phyloP scores from a whole-genome alignment of 129 eudicot species.

The Rutidosis leptorrhynchoides region DNA sequence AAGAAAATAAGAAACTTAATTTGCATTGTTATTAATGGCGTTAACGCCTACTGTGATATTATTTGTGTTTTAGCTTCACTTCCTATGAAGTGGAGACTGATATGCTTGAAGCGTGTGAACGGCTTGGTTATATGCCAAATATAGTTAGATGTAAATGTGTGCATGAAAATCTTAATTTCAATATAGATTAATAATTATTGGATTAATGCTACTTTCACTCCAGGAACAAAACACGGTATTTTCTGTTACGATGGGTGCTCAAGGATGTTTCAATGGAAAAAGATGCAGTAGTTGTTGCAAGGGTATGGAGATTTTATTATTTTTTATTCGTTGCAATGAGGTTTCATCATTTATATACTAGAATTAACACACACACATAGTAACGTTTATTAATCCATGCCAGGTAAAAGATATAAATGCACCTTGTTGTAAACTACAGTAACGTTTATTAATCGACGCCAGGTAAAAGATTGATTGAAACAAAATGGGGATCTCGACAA shows the following conservation, averaged over 20 bases:
- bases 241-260: conserved; percentile 81
- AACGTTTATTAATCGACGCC: conserved; percentile 33
- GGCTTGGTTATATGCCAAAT: conserved; percentile 65
- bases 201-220: conserved; percentile 12
- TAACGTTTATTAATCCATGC: too few relatives aligned
- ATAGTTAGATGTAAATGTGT: background rate
- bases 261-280: conserved; percentile 98
- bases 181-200: too few relatives aligned
- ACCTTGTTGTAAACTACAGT: too few relatives aligned
- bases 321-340: background rate
- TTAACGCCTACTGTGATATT: background rate
- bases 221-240: conserved; percentile 89
- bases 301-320: conserved; percentile 42
- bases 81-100: conserved; percentile 59
- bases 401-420: too few relatives aligned
- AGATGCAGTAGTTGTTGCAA: conserved; percentile 98
- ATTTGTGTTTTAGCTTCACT: conserved; percentile 58
- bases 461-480: conserved; percentile 80
- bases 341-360: conserved; percentile 2
- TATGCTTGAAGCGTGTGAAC: conserved; percentile 51
- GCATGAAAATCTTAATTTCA: background rate
- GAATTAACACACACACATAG: background rate
- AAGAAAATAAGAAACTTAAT: conserved; percentile 53
- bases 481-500: conserved; percentile 85
- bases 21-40: conserved; percentile 3